These are phyloP conservation scores for Amaranthus palmeri DNA, from an alignment of 148 eudicot species.

Conservation along the genomic window DNA sequence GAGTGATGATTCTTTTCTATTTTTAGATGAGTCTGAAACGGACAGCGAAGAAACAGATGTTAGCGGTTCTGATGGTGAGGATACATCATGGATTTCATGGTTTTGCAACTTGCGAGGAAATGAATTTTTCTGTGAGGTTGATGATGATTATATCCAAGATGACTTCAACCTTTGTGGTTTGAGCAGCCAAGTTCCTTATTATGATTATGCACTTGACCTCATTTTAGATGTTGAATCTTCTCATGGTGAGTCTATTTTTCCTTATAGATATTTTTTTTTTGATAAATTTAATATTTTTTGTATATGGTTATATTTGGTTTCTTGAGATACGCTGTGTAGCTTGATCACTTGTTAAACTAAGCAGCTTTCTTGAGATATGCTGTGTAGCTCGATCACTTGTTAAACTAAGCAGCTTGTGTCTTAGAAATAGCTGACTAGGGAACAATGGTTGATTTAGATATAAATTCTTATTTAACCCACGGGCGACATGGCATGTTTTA, in stretches of 20 bases:
- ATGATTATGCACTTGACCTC: slow-evolving; percentile 58
- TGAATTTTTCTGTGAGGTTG: slow-evolving; percentile 71
- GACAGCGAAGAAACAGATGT: slow-evolving; percentile 74
- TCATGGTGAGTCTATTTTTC: slow-evolving; percentile 35
- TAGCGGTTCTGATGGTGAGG: slow-evolving; percentile 70
- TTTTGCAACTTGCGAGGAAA: slow-evolving; percentile 69
- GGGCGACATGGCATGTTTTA: not conserved
- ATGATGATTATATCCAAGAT: slow-evolving; percentile 75
- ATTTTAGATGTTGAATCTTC: slow-evolving; percentile 70
- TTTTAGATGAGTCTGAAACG: slow-evolving; percentile 60
- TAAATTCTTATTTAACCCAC: not conserved
- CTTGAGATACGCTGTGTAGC: no score
- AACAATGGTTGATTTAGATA: not conserved
- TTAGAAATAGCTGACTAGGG: not conserved
- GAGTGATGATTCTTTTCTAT: slow-evolving; percentile 15
- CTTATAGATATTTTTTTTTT: not conserved
- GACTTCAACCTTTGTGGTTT: slow-evolving; percentile 73
- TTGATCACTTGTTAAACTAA: not conserved
- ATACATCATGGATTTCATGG: slow-evolving; percentile 75
- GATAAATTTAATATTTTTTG: not conserved
- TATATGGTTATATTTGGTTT: not conserved
- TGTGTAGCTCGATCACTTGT: not conserved
- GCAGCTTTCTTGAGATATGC: no score
- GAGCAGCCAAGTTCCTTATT: slow-evolving; percentile 73
- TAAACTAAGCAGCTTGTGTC: not conserved